phyloP scores from a whole-genome alignment of 768 basidiomycete species.

The Butyriboletus loyo region DNA sequence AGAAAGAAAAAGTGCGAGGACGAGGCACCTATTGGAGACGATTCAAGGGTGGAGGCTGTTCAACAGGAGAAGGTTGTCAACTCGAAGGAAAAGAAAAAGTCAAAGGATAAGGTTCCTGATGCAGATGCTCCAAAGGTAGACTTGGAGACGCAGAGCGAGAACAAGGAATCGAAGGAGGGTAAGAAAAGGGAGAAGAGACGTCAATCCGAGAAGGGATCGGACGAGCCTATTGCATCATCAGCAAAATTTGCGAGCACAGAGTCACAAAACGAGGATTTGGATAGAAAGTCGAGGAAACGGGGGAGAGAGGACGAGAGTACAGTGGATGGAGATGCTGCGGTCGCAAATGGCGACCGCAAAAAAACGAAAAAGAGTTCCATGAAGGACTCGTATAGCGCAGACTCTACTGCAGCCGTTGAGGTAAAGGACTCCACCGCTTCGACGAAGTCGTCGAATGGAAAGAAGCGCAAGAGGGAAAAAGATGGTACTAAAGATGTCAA shows the following conservation, averaged over 20 bases:
- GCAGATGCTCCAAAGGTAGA: background rate
- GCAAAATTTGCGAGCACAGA: conserved; percentile 8
- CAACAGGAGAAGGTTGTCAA: background rate
- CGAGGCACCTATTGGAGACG: background rate
- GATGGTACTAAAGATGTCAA: conserved; percentile 3
- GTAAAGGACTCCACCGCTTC: conserved; percentile 9
- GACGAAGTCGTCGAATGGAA: conserved; percentile 13
- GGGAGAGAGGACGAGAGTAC: conserved; percentile 22
- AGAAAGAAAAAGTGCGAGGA: background rate
- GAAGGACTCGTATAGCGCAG: conserved; percentile 9
- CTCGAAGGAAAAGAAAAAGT: conserved; percentile 13
- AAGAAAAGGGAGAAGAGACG: conserved; percentile 18
- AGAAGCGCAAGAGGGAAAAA: conserved; percentile 27
- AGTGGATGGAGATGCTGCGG: conserved; percentile 8
- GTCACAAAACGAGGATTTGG: conserved; percentile 5
- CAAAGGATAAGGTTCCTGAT: conserved; percentile 5
- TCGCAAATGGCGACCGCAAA: conserved; percentile 14
- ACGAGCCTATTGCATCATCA: conserved; percentile 19
- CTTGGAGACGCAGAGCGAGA: background rate
- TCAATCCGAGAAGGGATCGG: conserved; percentile 9
- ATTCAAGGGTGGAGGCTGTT: background rate
- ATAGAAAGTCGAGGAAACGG: conserved; percentile 34
- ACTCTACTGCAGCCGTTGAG: conserved; percentile 4
- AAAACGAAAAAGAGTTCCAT: conserved; percentile 25
- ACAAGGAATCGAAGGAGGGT: conserved; percentile 2